Evolutionary conservation across 2,329 filamentous ascomycete genomes (phyloP), one percentile per base, ranked within the genome.

Genomic region (Ceratocystis colombiana): DNA sequence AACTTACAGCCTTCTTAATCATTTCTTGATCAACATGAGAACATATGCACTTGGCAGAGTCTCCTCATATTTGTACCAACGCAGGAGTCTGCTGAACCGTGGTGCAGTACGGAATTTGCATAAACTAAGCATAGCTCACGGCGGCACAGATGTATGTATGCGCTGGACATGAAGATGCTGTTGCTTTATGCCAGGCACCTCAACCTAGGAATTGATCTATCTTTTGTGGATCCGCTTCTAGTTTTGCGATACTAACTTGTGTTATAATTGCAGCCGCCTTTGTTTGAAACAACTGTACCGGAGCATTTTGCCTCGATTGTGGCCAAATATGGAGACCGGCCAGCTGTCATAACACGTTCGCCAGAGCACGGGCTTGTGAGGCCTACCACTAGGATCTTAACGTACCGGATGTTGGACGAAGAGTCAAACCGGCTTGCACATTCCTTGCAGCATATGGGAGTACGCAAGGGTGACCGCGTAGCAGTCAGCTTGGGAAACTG

Each of bases 401-500:
- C 86, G 0, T 97, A 96, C 74, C 77, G 84, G 62, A 80, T 79
- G 5, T 83, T 99, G 8, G 89, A 97, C 74, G 76, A 80, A 2
- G 80, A 84, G 67, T 96, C 90, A 69, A 93, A 91, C 78, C 79
- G 82, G 2, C 78, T 96, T 7, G 90, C 91, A 0, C 78, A 82
- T 63, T 88, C 89, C 0, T 77, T 96, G 17, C 77, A 81, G 28
- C 83, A 82, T 0, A 77, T 87, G 0, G 90, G 90, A 2, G 88
- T 96, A 0, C 79, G 77, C 68, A 95, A 92, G 72, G 91, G 90
- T 4, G 88, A 95, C 73, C 82, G 90, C 41, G 89, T 97, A 10
- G 92, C 89, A 15, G 85, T 96, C 30, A 93, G 87, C 68, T 77
- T 96, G 64, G 93, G 93, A 17, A 97, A 96, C 75, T 87, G 85